phyloP scores from a whole-genome alignment of 1,139 yeast species.

The Debaryomycetaceae sp. region DNA sequence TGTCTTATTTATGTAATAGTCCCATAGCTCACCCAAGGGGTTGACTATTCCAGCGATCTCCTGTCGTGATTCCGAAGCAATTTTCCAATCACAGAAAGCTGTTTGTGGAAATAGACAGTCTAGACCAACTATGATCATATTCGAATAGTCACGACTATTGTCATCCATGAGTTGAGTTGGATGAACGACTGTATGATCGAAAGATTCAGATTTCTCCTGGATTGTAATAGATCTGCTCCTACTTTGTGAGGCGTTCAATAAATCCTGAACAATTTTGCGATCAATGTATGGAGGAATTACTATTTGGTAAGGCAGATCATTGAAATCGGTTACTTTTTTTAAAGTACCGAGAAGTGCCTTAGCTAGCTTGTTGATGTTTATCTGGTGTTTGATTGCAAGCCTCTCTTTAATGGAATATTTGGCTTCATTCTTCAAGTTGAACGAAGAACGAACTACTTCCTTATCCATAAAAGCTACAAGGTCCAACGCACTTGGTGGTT shows the following conservation, averaged over 20 bases:
- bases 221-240: neutral
- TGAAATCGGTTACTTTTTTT: slow-evolving; percentile 6
- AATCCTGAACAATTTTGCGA: slow-evolving; percentile 1
- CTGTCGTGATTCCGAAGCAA: neutral
- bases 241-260: slow-evolving; percentile 1
- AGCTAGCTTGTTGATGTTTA: neutral
- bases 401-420: slow-evolving; percentile 12
- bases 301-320: slow-evolving; percentile 11
- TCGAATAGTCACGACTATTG: slow-evolving; percentile 10
- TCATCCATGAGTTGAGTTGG: slow-evolving; percentile 18
- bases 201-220: neutral
- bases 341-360: slow-evolving; percentile 3
- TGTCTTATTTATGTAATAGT: slow-evolving; percentile 15
- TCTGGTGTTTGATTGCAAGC: neutral
- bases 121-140: slow-evolving; percentile 20
- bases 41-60: slow-evolving; percentile 19
- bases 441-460: slow-evolving; percentile 9
- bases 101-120: slow-evolving; percentile 22
- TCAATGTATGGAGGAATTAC: slow-evolving; percentile 14
- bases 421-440: slow-evolving; percentile 14
- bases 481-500: slow-evolving; percentile 8
- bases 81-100: slow-evolving; percentile 12
- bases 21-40: slow-evolving; percentile 22
- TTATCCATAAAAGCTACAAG: slow-evolving; percentile 8
- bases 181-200: slow-evolving; percentile 6